Evolutionary conservation across 2,329 filamentous ascomycete species (phyloP).

Genomic region (Neurospora sp.): DNA sequence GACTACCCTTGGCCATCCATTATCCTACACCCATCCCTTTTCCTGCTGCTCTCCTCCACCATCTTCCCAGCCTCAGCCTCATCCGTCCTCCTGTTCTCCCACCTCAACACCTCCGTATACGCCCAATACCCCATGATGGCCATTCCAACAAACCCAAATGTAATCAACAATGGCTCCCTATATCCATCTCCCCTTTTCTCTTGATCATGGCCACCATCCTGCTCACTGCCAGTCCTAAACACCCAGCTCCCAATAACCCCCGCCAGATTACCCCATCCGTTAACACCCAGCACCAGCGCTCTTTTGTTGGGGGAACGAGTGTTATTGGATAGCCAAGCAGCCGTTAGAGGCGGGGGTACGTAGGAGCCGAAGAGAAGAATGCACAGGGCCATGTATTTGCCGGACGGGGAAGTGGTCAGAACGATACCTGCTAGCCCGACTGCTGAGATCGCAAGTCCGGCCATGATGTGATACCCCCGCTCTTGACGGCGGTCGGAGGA

Average conservation of each 20-base stretch:
- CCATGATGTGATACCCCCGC: slow-evolving; percentile 23
- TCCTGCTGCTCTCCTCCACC: background rate
- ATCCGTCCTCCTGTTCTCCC: slow-evolving; percentile 16
- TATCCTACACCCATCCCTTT: background rate
- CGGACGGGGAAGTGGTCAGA: slow-evolving; percentile 13
- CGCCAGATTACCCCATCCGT: slow-evolving; percentile 26
- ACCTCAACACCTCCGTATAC: slow-evolving; percentile 19
- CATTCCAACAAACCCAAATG: slow-evolving; percentile 21
- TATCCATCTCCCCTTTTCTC: slow-evolving; percentile 12
- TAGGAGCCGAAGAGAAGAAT: slow-evolving; percentile 24
- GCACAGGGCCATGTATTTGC: slow-evolving; percentile 22
- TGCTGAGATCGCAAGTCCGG: slow-evolving; percentile 19
- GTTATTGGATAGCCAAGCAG: slow-evolving; percentile 26
- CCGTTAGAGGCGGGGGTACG: slow-evolving; percentile 23
- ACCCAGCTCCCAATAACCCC: slow-evolving; percentile 23
- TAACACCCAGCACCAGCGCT: slow-evolving; percentile 24
- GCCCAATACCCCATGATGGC: slow-evolving; percentile 23
- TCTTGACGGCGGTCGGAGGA: slow-evolving; percentile 22
- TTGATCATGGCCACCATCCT: slow-evolving; percentile 9
- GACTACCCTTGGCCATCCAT: background rate
- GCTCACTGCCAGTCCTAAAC: slow-evolving; percentile 16
- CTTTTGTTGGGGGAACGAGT: slow-evolving; percentile 23
- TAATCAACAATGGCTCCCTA: slow-evolving; percentile 22
- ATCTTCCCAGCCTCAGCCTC: background rate
- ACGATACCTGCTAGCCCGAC: slow-evolving; percentile 17